Conservation (phyloP, 768 basidiomycete species). For the Mycena capillaripes region DNA sequence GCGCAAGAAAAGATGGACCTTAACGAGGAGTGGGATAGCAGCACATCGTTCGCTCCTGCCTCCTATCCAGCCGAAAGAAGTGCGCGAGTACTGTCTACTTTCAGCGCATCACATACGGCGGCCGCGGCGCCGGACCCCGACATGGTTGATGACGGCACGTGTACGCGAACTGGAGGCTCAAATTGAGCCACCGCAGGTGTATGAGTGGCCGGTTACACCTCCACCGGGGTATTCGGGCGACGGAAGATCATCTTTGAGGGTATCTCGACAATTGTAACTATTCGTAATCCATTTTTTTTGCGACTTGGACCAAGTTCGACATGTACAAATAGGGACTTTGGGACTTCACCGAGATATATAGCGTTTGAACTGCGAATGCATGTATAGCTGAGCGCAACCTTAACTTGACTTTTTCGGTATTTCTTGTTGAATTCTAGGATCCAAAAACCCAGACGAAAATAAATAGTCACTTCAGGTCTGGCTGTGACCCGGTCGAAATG, state of each 20-base stretch:
- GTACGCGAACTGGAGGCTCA: background rate
- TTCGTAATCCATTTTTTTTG: no score
- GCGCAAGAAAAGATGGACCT: background rate
- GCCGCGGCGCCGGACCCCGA: background rate
- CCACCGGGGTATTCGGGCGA: background rate
- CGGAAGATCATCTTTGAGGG: background rate
- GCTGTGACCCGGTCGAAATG: no score
- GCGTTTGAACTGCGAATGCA: no score
- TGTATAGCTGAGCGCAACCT: no score
- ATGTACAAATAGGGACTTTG: no score
- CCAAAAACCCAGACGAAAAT: no score
- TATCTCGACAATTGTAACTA: background rate
- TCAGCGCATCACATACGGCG: background rate
- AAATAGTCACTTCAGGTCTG: no score
- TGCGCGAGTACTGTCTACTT: background rate
- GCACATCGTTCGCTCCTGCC: background rate
- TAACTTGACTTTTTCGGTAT: no score
- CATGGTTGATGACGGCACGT: background rate
- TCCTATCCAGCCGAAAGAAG: background rate
- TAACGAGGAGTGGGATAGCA: background rate
- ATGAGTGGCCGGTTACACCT: background rate
- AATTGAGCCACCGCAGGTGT: background rate
- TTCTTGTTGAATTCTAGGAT: no score
- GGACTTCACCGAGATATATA: no score
- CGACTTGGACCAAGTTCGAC: no score